A percentile compares a stretch with the other conserved stretches of the same genome.
Evolutionary conservation across 1,284 basidiomycete genomes (phyloP).

Genomic region (Pterulicium gracile): DNA sequence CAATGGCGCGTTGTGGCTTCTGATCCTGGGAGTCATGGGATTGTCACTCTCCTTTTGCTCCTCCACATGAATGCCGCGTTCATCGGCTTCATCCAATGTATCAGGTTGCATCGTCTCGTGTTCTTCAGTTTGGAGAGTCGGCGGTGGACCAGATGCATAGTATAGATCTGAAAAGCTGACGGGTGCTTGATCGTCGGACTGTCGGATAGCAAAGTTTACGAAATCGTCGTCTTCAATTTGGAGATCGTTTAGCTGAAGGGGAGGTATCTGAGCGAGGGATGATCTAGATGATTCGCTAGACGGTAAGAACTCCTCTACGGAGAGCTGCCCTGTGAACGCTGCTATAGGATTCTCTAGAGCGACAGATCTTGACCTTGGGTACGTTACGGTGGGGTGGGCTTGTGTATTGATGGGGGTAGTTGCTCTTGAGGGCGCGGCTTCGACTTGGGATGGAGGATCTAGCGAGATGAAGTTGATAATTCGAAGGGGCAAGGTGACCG

Average conservation of each 20-base stretch:
- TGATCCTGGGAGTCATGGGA: slow-evolving; percentile 8
- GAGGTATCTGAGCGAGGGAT: no score
- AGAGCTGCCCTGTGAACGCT: no score
- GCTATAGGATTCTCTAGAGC: no score
- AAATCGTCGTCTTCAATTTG: slow-evolving; percentile 22
- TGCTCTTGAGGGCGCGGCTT: no score
- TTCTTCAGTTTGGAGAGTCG: slow-evolving; percentile 5
- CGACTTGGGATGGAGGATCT: slow-evolving; percentile 42
- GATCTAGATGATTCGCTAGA: no score
- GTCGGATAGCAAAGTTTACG: slow-evolving; percentile 20
- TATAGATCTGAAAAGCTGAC: slow-evolving; percentile 24
- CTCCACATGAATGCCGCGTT: not conserved
- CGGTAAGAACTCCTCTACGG: no score
- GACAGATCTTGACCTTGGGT: no score
- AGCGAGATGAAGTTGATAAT: slow-evolving; percentile 76
- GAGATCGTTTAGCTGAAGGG: no score
- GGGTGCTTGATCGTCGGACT: slow-evolving; percentile 15
- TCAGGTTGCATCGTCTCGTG: no score
- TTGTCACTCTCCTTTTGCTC: not conserved
- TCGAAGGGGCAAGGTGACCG: slow-evolving; percentile 59
- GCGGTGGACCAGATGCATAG: slow-evolving; percentile 15
- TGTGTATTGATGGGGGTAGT: no score
- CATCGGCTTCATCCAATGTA: no score
- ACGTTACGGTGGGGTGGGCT: no score
- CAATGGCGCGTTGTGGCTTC: slow-evolving; percentile 15